phyloP scores from a whole-genome alignment of 2,329 filamentous ascomycete genomes.

The Coleophoma crateriformis region DNA sequence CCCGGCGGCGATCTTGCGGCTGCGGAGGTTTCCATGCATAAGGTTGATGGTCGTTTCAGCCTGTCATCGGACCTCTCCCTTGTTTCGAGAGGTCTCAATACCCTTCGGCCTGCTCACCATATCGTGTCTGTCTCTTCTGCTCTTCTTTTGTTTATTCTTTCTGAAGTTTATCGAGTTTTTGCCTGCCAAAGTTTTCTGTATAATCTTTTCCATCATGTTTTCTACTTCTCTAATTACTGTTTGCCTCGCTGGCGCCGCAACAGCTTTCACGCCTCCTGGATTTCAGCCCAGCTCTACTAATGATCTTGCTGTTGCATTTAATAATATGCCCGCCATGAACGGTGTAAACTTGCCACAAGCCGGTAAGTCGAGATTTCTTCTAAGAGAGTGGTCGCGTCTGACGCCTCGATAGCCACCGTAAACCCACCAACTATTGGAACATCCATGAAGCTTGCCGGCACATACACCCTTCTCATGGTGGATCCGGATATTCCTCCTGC shows the following conservation, averaged over 20 bases:
- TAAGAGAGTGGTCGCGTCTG: not conserved
- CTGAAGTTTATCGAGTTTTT: not conserved
- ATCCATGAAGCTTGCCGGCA: conserved; percentile 11
- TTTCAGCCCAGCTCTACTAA: conserved; percentile 17
- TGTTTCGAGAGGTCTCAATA: not conserved
- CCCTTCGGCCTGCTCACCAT: too few relatives aligned
- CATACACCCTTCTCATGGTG: conserved; percentile 23
- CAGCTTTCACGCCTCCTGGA: conserved; percentile 19
- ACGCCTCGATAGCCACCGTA: conserved; percentile 8
- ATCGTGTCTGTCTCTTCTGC: not conserved
- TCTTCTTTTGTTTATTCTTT: not conserved
- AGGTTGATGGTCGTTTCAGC: not conserved
- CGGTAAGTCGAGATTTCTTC: conserved; percentile 4
- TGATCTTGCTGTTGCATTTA: conserved; percentile 20
- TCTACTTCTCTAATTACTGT: conserved; percentile 12
- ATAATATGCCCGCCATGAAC: conserved; percentile 15
- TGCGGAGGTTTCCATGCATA: not conserved
- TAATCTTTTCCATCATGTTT: conserved; percentile 10
- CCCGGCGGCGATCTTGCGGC: not conserved
- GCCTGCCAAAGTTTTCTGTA: not conserved
- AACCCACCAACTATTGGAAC: conserved; percentile 17
- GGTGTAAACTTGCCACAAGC: conserved; percentile 17
- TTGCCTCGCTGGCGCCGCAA: conserved; percentile 18
- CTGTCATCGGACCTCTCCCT: not conserved
- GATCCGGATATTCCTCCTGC: conserved; percentile 21